These are phyloP conservation scores for Solanum phureja DNA, from an alignment of 257 asterid genomes.

Conservation along the genomic window DNA sequence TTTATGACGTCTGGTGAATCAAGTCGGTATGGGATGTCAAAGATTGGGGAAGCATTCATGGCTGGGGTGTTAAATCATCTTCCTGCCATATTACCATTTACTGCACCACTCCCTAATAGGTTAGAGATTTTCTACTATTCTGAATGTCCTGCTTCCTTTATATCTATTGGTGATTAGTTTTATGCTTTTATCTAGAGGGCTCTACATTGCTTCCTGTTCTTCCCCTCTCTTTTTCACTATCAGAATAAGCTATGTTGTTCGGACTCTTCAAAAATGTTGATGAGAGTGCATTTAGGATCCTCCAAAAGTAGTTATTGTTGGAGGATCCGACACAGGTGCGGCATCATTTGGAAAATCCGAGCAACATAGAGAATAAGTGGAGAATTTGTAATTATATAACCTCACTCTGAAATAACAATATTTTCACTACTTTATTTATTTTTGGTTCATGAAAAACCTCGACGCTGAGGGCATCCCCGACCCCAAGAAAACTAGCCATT, in stretches of 20 bases:
- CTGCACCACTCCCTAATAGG: slow-evolving; percentile 97
- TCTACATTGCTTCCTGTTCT: neutral
- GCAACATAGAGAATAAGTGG: neutral
- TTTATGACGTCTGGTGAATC: slow-evolving; percentile 50
- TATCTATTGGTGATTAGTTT: neutral
- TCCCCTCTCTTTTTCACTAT: neutral
- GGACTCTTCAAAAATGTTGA: neutral
- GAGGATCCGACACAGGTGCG: neutral
- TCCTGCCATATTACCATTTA: slow-evolving; percentile 82
- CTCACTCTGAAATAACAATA: neutral
- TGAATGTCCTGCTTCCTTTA: neutral
- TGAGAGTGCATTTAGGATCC: neutral
- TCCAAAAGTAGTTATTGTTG: neutral
- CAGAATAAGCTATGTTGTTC: neutral
- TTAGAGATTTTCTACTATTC: neutral
- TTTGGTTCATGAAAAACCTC: neutral
- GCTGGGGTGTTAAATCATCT: slow-evolving; percentile 89
- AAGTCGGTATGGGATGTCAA: slow-evolving; percentile 59
- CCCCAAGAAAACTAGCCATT: too few relatives aligned
- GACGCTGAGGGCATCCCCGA: too few relatives aligned
- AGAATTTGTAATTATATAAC: neutral
- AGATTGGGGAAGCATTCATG: slow-evolving; percentile 85
- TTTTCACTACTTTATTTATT: neutral
- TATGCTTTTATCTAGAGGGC: neutral
- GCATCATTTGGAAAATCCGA: neutral